These are phyloP conservation scores for Neonectria neomacrospora DNA, from an alignment of 2,329 filamentous ascomycete genomes.

Conservation along the genomic window DNA sequence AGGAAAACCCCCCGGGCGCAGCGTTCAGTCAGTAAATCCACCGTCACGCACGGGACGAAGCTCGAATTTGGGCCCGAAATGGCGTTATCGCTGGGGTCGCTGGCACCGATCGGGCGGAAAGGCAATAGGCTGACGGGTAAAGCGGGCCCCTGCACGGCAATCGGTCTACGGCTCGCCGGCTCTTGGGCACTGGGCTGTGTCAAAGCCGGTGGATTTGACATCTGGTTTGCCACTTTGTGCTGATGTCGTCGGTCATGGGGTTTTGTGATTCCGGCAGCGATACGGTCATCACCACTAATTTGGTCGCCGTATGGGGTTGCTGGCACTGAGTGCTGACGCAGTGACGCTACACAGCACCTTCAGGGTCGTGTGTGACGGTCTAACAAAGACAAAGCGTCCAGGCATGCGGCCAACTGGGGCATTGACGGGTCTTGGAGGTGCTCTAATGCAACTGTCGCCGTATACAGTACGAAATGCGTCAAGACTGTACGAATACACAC, in stretches of 20 bases:
- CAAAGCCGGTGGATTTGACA: conserved; percentile 9
- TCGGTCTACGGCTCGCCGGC: conserved; percentile 36
- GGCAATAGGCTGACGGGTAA: conserved; percentile 32
- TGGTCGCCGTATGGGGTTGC: conserved; percentile 2
- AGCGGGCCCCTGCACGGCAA: conserved; percentile 39
- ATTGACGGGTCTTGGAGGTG: conserved; percentile 28
- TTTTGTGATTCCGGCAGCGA: not conserved
- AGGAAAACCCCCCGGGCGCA: conserved; percentile 2
- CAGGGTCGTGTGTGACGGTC: not conserved
- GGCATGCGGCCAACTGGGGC: conserved; percentile 36
- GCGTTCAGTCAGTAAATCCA: conserved; percentile 21
- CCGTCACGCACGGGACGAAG: conserved; percentile 33
- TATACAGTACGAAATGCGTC: not conserved
- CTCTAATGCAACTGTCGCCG: conserved; percentile 20
- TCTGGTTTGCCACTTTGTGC: conserved; percentile 13
- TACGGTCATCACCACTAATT: conserved; percentile 1
- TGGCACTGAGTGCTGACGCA: conserved; percentile 1
- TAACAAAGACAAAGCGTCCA: conserved; percentile 5
- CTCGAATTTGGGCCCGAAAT: conserved; percentile 41
- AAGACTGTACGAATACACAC: not conserved
- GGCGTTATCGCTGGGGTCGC: conserved; percentile 43
- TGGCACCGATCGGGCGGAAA: conserved; percentile 40
- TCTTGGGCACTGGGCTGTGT: conserved; percentile 3
- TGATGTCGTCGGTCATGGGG: not conserved
- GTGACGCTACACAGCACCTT: not conserved